phyloP scores from a whole-genome alignment of 495 filamentous ascomycete genomes.

The Clohesyomyces aquaticus region DNA sequence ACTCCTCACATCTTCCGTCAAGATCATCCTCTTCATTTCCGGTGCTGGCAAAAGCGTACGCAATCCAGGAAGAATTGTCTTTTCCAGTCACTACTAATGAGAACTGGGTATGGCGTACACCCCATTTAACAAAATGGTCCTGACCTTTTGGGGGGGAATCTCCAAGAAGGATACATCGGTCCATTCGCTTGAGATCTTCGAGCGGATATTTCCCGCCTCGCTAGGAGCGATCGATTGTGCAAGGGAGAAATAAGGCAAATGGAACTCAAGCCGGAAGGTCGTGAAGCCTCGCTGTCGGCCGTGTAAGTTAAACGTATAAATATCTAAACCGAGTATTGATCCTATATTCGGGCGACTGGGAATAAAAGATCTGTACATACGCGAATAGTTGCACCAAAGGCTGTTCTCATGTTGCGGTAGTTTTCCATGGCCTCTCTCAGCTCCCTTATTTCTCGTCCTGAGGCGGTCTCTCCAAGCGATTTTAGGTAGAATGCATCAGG shows the following conservation, averaged over 20 bases:
- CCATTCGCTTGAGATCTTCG: not conserved
- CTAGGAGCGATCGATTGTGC: not conserved
- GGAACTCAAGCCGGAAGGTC: too few species aligned
- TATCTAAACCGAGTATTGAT: too few species aligned
- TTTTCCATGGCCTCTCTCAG: too few species aligned
- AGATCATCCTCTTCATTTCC: not conserved
- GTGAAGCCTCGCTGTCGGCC: too few species aligned
- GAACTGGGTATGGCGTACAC: not conserved
- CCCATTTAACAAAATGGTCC: not conserved
- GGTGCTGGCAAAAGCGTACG: not conserved
- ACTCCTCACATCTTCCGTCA: not conserved
- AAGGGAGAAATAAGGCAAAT: not conserved
- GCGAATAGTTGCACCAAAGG: too few species aligned
- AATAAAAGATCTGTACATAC: too few species aligned
- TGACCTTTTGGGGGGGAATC: not conserved
- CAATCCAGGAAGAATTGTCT: not conserved
- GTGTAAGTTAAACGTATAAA: too few species aligned
- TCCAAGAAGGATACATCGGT: not conserved
- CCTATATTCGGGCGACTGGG: too few species aligned
- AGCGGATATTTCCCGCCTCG: not conserved
- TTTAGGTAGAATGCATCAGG: not conserved
- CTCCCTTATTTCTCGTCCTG: too few species aligned
- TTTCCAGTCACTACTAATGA: not conserved
- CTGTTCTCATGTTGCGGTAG: too few species aligned
- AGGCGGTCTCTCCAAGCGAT: not conserved